Evolutionary conservation across 2,329 filamentous ascomycete genomes (phyloP), one percentile per base, ranked within the genome.

Genomic region (Pestalotiopsis fici): DNA sequence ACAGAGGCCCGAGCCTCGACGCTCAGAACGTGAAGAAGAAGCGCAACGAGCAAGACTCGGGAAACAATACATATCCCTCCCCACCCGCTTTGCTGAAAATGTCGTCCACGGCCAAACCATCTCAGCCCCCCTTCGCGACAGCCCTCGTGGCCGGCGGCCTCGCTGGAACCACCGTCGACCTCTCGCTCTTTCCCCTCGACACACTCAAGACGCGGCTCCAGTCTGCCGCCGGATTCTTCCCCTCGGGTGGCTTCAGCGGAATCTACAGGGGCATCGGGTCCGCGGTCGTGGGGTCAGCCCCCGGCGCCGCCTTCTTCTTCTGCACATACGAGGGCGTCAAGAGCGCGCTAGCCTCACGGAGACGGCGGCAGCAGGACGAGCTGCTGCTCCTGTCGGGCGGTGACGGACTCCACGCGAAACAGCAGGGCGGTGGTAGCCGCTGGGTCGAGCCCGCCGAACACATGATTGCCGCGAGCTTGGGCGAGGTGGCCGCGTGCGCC

Each of bases 171-270:
- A 97, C 95, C 15, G 96, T 98, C 80, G 96, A 99, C 87, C 91
- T 97, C 76, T 94, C 94, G 66, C 93, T 99, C 77, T 99, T 93
- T 85, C 96, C 96, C 0, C 94, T 99, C 85, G 97, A 99, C 87
- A 99, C 96, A 0, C 91, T 99, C 78, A 99, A 99, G 83, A 99
- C 97, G 56, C 94, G 96, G 18, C 93, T 99, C 6, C 96, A 99
- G 83, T 94, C 94, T 70, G 88, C 88, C 60, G 79, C 86, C 66
- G 90, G 91, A 78, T 94, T 97, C 84, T 89, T 93, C 76, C 86
- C 92, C 66, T 90, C 91, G 2, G 95, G 96, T 77, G 95, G 95
- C 76, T 95, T 98, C 86, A 87, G 87, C 62, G 95, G 95, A 69
- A 93, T 98, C 74, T 99, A 99, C 84, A 91, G 93, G 59, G 96